These are phyloP conservation scores for Rhizopogon hawkerae DNA, from an alignment of 1,284 basidiomycete species.

Conservation along the genomic window DNA sequence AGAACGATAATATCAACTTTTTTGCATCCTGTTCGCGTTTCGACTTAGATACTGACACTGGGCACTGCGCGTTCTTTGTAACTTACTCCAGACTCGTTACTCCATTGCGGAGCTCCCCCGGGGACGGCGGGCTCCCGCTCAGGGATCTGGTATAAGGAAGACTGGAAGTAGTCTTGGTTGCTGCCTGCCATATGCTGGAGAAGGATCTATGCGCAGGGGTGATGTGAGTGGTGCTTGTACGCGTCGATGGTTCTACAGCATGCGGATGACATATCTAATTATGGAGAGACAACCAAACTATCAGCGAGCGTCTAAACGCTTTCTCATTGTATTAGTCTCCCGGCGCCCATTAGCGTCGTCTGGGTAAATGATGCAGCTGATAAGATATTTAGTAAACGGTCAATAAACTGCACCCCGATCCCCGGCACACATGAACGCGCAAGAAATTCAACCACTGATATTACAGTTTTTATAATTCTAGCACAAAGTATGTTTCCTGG, in stretches of 20 bases:
- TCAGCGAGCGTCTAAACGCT: not conserved
- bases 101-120: constrained; percentile 25
- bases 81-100: constrained; percentile 11
- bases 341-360: not conserved
- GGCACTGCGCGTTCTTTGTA: constrained; percentile 23
- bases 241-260: not conserved
- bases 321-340: not conserved
- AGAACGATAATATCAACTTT: constrained; percentile 7
- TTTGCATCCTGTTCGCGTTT: not conserved
- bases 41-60: constrained; percentile 22
- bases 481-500: no score
- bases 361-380: not conserved
- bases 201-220: not conserved
- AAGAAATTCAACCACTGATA: not conserved
- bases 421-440: no score
- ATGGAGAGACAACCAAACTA: not conserved
- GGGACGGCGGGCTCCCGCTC: constrained; percentile 26
- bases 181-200: constrained; percentile 2
- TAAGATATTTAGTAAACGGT: not conserved
- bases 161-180: constrained; percentile 8
- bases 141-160: constrained; percentile 5
- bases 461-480: not conserved
- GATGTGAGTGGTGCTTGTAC: not conserved
- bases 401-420: not conserved
- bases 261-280: not conserved